phyloP scores from a whole-genome alignment of 2,329 filamentous ascomycete genomes.

The Colletotrichum scovillei region DNA sequence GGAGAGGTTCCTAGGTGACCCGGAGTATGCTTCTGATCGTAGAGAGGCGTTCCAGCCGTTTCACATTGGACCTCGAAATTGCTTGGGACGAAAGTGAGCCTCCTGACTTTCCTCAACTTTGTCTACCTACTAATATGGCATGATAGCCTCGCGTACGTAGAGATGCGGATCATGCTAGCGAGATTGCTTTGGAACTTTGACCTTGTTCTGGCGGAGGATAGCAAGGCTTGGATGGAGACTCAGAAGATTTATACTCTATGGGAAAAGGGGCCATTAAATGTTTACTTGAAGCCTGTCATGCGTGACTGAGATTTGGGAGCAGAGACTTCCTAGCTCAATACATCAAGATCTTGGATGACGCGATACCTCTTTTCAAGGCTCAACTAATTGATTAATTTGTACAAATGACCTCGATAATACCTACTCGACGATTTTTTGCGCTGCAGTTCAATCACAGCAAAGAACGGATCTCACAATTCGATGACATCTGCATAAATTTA shows the following conservation, averaged over 20 bases:
- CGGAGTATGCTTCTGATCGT: constrained; percentile 39
- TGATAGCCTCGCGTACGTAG: constrained; percentile 54
- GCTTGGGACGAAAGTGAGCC: constrained; percentile 47
- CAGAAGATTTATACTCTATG: constrained; percentile 24
- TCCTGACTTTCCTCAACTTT: too few relatives aligned
- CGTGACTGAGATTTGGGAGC: background rate
- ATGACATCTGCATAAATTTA: too few relatives aligned
- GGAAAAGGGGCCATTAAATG: constrained; percentile 24
- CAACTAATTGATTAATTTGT: too few relatives aligned
- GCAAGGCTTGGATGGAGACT: constrained; percentile 47
- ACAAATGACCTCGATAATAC: too few relatives aligned
- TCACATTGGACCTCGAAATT: constrained; percentile 43
- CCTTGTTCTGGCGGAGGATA: constrained; percentile 48
- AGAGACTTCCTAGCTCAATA: background rate
- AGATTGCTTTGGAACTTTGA: constrained; percentile 60
- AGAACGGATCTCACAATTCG: too few relatives aligned
- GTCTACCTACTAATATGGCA: background rate
- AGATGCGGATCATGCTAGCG: constrained; percentile 60
- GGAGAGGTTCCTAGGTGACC: constrained; percentile 48
- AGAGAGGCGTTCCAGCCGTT: constrained; percentile 44
- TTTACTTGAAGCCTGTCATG: constrained; percentile 22
- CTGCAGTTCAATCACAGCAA: too few relatives aligned
- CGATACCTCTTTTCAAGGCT: too few relatives aligned
- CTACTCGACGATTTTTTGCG: too few relatives aligned
- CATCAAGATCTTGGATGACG: too few relatives aligned